phyloP scores from a whole-genome alignment of 2,329 filamentous ascomycete genomes.

The Paraphaeosphaeria minitans region DNA sequence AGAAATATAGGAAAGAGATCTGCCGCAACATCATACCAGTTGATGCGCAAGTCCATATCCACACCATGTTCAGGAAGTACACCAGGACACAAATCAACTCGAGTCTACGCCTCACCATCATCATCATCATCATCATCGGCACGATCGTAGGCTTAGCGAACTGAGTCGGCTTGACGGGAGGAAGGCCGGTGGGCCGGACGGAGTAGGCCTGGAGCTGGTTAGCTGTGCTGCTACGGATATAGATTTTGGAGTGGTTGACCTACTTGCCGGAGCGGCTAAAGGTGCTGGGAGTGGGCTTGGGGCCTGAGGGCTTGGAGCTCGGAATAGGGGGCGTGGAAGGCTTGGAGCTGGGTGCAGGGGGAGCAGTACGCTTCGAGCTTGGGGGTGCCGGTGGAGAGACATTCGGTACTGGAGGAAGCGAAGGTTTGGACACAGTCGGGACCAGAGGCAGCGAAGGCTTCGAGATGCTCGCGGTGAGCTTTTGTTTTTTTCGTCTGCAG shows the following conservation, averaged over 20 bases:
- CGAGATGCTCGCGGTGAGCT: slow-evolving; percentile 5
- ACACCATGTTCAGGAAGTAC: not conserved
- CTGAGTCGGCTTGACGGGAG: slow-evolving; percentile 4
- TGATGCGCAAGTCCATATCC: not conserved
- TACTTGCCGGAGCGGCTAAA: not conserved
- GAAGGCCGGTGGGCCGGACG: slow-evolving; percentile 8
- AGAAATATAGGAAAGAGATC: not conserved
- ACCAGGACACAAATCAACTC: not conserved
- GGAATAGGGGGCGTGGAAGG: not conserved
- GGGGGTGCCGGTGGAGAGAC: slow-evolving; percentile 9
- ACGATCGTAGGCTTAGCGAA: slow-evolving; percentile 5
- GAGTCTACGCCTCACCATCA: slow-evolving; percentile 1
- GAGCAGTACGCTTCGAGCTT: not conserved
- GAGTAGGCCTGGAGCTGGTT: slow-evolving; percentile 12
- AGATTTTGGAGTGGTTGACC: not conserved
- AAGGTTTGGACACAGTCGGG: slow-evolving; percentile 11
- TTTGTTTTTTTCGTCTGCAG: slow-evolving; percentile 22
- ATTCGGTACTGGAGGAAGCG: slow-evolving; percentile 9
- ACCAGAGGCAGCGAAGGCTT: slow-evolving; percentile 4
- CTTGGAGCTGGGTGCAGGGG: slow-evolving; percentile 5
- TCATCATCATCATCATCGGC: slow-evolving; percentile 16
- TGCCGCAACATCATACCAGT: not conserved
- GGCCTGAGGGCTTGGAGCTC: not conserved
- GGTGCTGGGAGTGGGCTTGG: not conserved
- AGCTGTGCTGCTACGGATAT: not conserved